Evolutionary conservation across 495 filamentous ascomycete species (phyloP).

Genomic region (Penicilliopsis zonata): DNA sequence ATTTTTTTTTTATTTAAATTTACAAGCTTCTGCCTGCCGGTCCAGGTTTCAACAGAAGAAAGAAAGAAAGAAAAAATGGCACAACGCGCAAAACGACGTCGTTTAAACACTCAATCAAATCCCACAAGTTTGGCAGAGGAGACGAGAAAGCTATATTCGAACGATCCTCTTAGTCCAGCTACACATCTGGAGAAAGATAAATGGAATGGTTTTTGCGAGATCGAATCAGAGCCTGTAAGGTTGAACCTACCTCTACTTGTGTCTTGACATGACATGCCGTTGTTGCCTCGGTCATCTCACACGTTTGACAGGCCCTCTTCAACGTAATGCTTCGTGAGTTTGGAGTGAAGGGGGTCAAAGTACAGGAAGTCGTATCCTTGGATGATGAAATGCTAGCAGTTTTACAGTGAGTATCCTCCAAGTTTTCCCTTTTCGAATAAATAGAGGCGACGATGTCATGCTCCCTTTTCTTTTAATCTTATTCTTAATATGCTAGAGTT

Average conservation of each 20-base stretch:
- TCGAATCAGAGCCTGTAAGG: constrained; percentile 82
- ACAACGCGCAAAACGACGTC: constrained; percentile 22
- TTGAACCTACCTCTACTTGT: background rate
- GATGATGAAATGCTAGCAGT: constrained; percentile 55
- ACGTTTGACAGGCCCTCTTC: constrained; percentile 53
- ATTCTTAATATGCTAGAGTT: constrained; percentile 1
- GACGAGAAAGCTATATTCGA: constrained; percentile 5
- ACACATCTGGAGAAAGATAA: constrained; percentile 27
- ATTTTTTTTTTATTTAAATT: too few species aligned
- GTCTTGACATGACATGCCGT: constrained; percentile 4
- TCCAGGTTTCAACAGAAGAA: too few species aligned
- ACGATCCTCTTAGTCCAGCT: constrained; percentile 23
- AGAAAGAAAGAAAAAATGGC: constrained; percentile 13
- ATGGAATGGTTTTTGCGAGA: constrained; percentile 76
- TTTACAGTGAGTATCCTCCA: constrained; percentile 41
- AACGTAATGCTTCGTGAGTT: constrained; percentile 71
- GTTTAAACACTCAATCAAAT: constrained; percentile 10
- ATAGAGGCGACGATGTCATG: too few species aligned
- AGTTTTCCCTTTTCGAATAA: background rate
- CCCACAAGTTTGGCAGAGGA: constrained; percentile 1
- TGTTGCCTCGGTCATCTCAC: constrained; percentile 1
- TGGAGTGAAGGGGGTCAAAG: constrained; percentile 58
- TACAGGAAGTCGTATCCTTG: constrained; percentile 67
- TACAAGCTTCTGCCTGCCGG: too few species aligned
- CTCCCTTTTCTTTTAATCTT: background rate